Evolutionary conservation across 163 green algal genomes (phyloP).

Genomic region (Trebouxiophyceae sp.): DNA sequence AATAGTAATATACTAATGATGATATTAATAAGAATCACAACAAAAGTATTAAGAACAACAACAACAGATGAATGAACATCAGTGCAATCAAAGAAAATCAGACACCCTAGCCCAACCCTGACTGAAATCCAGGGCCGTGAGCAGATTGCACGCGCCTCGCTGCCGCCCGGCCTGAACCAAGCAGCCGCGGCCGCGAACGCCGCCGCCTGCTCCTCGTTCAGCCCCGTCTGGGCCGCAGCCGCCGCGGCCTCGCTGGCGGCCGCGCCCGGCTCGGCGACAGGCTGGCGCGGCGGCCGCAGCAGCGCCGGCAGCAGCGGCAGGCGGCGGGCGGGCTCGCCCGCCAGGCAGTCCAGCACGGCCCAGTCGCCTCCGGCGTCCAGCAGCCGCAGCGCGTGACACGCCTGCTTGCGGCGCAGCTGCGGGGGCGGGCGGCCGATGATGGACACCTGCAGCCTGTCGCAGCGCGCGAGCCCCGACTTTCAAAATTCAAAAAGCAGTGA

Average conservation of each 20-base stretch:
- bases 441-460: constrained; percentile 52
- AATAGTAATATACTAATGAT: no score
- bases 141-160: no score
- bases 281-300: background rate
- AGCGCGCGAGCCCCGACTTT: no score
- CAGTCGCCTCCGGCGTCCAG: constrained; percentile 60
- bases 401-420: constrained; percentile 22
- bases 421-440: constrained; percentile 27
- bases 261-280: constrained; percentile 21
- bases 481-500: no score
- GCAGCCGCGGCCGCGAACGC: constrained; percentile 24
- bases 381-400: constrained; percentile 36
- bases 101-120: no score
- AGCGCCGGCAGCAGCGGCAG: constrained; percentile 38
- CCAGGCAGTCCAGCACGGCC: constrained; percentile 24
- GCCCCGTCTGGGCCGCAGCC: background rate
- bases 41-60: no score
- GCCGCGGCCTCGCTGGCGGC: constrained; percentile 29
- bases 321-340: background rate
- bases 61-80: no score
- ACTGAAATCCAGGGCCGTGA: no score
- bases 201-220: constrained; percentile 57
- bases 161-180: constrained; percentile 18
- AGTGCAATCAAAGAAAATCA: no score
- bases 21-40: no score